These are phyloP conservation scores for Zopfochytrium polystomum DNA, from an alignment of 371 early-diverging fungal species.

Conservation along the genomic window DNA sequence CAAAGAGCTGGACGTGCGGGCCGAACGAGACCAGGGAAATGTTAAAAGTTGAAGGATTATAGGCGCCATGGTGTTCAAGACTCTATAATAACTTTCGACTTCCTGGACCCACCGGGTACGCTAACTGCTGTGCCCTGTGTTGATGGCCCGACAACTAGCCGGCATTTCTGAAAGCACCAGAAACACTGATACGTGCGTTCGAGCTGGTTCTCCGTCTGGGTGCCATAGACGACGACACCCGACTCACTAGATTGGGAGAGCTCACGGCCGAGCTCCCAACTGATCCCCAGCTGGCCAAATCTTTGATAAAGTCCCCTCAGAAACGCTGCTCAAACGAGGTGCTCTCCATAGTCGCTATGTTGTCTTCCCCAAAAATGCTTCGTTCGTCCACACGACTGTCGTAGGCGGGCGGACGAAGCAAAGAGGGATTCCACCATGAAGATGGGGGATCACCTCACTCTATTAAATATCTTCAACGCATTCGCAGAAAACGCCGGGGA, in stretches of 20 bases:
- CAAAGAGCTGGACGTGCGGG: conserved; percentile 90
- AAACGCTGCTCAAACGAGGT: conserved; percentile 90
- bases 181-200: conserved; percentile 87
- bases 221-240: conserved; percentile 83
- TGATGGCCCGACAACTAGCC: too few relatives aligned
- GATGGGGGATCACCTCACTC: conserved; percentile 85
- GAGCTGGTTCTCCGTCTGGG: conserved; percentile 87
- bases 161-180: conserved; percentile 60
- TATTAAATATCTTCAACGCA: conserved; percentile 92
- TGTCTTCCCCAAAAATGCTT: conserved; percentile 89
- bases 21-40: conserved; percentile 88
- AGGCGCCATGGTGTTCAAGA: conserved; percentile 78
- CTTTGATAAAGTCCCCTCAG: conserved; percentile 76
- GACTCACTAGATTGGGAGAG: conserved; percentile 76
- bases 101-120: conserved; percentile 82
- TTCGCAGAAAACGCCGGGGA: conserved; percentile 59
- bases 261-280: conserved; percentile 88
- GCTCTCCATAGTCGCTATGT: conserved; percentile 86
- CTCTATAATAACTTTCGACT: conserved; percentile 88
- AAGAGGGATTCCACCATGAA: conserved; percentile 88
- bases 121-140: conserved; percentile 1
- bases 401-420: conserved; percentile 85
- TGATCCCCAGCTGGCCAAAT: conserved; percentile 83
- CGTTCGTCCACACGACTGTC: conserved; percentile 83
- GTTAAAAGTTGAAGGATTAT: conserved; percentile 92